A percentile compares a stretch with the other conserved stretches of the same genome.
Conservation (phyloP, 176 grass and related monocot genomes). For the Triticum dicoccoides region DNA sequence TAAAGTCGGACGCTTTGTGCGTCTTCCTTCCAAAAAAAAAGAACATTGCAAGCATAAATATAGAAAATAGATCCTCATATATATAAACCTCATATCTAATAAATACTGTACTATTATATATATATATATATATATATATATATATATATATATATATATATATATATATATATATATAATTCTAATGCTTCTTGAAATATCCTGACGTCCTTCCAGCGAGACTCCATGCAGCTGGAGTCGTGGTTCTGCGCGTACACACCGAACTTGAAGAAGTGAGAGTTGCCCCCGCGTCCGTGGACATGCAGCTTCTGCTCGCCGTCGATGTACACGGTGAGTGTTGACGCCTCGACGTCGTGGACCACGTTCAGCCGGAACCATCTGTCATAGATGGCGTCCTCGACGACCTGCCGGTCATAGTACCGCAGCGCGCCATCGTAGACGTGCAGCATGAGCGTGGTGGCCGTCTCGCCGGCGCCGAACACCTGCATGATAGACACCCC, state of each 20-base stretch:
- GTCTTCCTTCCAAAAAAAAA: too few relatives aligned
- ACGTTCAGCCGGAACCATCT: slow-evolving; percentile 59
- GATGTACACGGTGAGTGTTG: slow-evolving; percentile 21
- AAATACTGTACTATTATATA: too few relatives aligned
- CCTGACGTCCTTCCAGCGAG: too few relatives aligned
- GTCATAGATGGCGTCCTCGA: slow-evolving; percentile 42
- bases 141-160: too few relatives aligned
- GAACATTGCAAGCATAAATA: too few relatives aligned
- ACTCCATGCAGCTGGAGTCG: too few relatives aligned
- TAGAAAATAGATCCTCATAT: too few relatives aligned
- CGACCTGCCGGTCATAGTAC: slow-evolving; percentile 16
- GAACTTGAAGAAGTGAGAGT: slow-evolving; percentile 48
- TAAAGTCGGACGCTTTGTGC: too few relatives aligned
- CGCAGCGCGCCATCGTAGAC: slow-evolving; percentile 26
- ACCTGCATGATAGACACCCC: slow-evolving; percentile 55
- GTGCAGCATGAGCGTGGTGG: slow-evolving; percentile 41
- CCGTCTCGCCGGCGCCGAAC: background rate
- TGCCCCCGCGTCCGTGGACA: slow-evolving; percentile 6
- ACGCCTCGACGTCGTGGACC: slow-evolving; percentile 32
- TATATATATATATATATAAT: too few relatives aligned
- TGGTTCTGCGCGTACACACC: slow-evolving; percentile 17
- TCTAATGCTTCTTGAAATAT: too few relatives aligned
- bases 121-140: too few relatives aligned
- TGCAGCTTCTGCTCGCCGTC: slow-evolving; percentile 11
- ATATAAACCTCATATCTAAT: too few relatives aligned